These are phyloP conservation scores for Ophiognomonia clavigignenti-juglandacearum DNA, from an alignment of 2,329 filamentous ascomycete genomes.

Conservation along the genomic window DNA sequence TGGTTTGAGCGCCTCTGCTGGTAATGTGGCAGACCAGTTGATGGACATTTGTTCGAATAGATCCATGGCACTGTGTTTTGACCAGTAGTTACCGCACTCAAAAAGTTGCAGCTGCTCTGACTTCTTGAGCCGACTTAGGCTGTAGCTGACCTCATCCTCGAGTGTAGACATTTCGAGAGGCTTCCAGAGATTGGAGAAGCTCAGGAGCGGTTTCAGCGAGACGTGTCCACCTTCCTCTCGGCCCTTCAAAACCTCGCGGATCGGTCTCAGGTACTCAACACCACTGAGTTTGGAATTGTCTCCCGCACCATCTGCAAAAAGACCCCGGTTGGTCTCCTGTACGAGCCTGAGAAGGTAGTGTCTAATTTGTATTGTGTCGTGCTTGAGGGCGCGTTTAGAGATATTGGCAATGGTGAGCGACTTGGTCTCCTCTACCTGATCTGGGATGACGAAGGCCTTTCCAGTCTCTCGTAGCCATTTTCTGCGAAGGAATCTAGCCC, in stretches of 20 bases:
- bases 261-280: not conserved
- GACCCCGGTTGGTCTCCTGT: constrained; percentile 6
- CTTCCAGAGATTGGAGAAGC: constrained; percentile 2
- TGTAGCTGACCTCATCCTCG: not conserved
- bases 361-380: constrained; percentile 5
- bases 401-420: not conserved
- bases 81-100: not conserved
- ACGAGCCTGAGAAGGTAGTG: constrained; percentile 4
- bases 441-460: constrained; percentile 8
- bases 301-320: not conserved
- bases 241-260: not conserved
- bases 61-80: not conserved
- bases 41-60: constrained; percentile 12
- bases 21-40: constrained; percentile 12
- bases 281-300: not conserved
- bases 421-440: not conserved
- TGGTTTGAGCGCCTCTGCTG: constrained; percentile 7
- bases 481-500: constrained; percentile 2
- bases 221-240: not conserved
- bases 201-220: constrained; percentile 10
- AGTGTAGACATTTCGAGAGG: constrained; percentile 6
- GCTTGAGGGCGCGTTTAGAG: not conserved
- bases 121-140: not conserved
- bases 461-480: constrained; percentile 7
- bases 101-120: constrained; percentile 1